Conservation (phyloP, 257 asterid species). For the Solanum microdontum region DNA sequence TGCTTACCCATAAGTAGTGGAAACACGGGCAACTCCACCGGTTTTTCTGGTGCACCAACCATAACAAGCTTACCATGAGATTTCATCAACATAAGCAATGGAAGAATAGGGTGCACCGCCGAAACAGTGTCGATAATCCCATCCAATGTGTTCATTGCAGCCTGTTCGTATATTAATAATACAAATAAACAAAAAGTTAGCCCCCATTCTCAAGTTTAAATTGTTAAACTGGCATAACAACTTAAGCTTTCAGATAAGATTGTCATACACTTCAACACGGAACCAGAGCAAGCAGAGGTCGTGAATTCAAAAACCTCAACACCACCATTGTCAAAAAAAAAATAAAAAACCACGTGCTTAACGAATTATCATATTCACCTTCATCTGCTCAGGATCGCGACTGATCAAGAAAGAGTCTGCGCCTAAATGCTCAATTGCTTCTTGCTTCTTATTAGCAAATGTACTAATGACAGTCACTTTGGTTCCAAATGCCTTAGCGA, state of each 20-base stretch:
- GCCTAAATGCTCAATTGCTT: conserved; percentile 7
- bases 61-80: conserved; percentile 38
- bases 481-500: no score
- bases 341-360: no score
- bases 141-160: conserved; percentile 35
- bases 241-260: not conserved
- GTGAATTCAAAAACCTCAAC: not conserved
- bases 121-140: conserved; percentile 54
- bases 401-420: not conserved
- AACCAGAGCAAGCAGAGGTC: no score
- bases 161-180: conserved; percentile 11
- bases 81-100: conserved; percentile 31
- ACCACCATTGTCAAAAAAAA: not conserved
- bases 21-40: conserved; percentile 35
- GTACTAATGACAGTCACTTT: no score
- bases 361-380: no score
- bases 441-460: conserved; percentile 8
- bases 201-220: not conserved
- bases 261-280: not conserved
- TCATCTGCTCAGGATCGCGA: no score
- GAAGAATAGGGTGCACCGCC: conserved; percentile 29
- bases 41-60: conserved; percentile 58
- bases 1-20: conserved; percentile 27
- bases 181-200: not conserved
- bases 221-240: not conserved